phyloP scores from a whole-genome alignment of 2,329 filamentous ascomycete genomes.

The Ophiostoma montium region DNA sequence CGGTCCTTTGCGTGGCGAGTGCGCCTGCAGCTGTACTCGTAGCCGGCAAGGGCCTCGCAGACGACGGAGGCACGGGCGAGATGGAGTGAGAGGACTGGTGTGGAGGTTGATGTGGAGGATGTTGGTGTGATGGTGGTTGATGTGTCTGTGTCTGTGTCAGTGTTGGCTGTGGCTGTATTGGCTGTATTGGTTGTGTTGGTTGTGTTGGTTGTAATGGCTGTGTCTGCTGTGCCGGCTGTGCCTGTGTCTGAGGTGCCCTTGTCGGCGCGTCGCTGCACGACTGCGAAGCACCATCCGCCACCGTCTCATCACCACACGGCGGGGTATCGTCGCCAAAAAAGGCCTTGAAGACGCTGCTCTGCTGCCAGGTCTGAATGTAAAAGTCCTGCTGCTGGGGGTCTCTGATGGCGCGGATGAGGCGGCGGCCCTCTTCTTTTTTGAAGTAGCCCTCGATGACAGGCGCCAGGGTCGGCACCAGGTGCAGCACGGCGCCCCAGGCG shows the following conservation, averaged over 20 bases:
- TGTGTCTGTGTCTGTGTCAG: background rate
- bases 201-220: no score
- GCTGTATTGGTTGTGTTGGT: no score
- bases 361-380: slow-evolving; percentile 23
- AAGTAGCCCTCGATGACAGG: slow-evolving; percentile 24
- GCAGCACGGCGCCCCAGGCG: slow-evolving; percentile 24
- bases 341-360: slow-evolving; percentile 21
- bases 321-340: slow-evolving; percentile 19
- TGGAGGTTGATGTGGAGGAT: background rate
- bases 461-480: slow-evolving; percentile 22
- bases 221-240: no score
- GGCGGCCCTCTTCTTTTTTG: slow-evolving; percentile 18
- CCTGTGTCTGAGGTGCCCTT: no score
- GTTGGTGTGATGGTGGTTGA: background rate
- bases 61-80: background rate
- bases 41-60: background rate
- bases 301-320: background rate
- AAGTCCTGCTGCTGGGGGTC: slow-evolving; percentile 24
- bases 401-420: slow-evolving; percentile 20
- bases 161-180: no score
- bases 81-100: background rate
- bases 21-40: background rate
- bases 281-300: background rate
- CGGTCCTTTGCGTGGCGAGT: no score
- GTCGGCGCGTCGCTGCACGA: background rate